Evolutionary conservation across 208 protist species (phyloP), one percentile per base, ranked within the genome.

Genomic region (Leishmania gerbilli): DNA sequence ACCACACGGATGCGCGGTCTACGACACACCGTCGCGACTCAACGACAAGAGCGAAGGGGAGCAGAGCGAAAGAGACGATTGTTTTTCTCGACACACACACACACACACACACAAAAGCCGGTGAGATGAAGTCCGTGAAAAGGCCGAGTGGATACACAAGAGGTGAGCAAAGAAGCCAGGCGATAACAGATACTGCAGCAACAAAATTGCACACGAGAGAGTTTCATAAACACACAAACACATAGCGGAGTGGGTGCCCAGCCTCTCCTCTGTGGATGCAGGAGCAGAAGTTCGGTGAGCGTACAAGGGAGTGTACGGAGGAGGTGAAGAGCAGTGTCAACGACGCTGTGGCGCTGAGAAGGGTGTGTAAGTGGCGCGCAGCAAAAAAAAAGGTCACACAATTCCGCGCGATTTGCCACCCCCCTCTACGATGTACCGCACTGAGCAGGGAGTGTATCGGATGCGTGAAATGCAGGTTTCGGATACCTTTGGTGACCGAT

Each of bases 11-110:
- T 53, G 21, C 34, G 27, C 31, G 34, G 37, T 8, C 34, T 68
- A 31, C 62, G 31, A 0, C 8, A 56, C 49, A 31, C 19, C 1
- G 27, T 13, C 75, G 37, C 3, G 21, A 78, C 51, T 65, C 49
- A 15, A 75, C 51, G 34, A 79, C 65, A 37, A 75, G 31, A 55
- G n/a, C 82, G 47, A 82, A 56, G 11, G 37, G 31, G 21, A 67
- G 27, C 21, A 45, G 47, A 68, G 42, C 17, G 62, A 27, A 51
- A n/a, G n/a, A n/a, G 56, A 45, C 13, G 34, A 45, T 27, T 7
- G 8, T 53, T 9, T 47, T 31, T 51, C 21, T 55, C 51, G 17
- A 21, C 37, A 40, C 37, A 40, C 2, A 55, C 15, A 55, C 49
- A 17, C 49, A 53, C 15, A 55, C 51, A 55, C 51, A 55, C 17